These are phyloP conservation scores for Orbilia brochopaga DNA, from an alignment of 2,329 filamentous ascomycete species.

Conservation along the genomic window DNA sequence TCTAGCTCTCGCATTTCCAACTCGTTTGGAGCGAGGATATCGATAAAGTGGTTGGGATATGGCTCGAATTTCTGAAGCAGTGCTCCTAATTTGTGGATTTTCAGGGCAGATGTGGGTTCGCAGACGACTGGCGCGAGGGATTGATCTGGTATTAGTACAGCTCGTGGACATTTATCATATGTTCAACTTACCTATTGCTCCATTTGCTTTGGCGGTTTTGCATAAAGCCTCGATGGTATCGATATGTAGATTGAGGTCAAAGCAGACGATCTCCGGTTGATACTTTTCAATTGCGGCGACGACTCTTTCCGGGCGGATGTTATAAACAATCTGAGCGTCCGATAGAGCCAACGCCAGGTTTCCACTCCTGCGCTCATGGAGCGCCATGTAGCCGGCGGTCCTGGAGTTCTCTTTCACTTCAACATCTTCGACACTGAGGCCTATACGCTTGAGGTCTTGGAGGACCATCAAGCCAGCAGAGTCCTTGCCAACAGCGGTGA, in stretches of 20 bases:
- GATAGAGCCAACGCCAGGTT: conserved; percentile 15
- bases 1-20: conserved; percentile 15
- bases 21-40: conserved; percentile 31
- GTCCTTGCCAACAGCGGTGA: conserved; percentile 31
- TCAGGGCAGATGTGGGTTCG: conserved; percentile 34
- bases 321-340: conserved; percentile 24
- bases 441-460: conserved; percentile 19
- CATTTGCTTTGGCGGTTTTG: conserved; percentile 13
- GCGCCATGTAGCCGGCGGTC: conserved; percentile 28
- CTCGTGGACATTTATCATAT: not conserved
- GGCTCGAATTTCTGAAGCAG: not conserved
- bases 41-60: conserved; percentile 7
- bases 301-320: not conserved
- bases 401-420: not conserved
- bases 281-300: conserved; percentile 8
- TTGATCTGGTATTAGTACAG: not conserved
- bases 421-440: conserved; percentile 12
- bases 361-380: conserved; percentile 6
- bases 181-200: conserved; percentile 19
- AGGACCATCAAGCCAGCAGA: conserved; percentile 11
- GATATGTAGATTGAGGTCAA: conserved; percentile 21
- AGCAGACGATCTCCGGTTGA: conserved; percentile 27
- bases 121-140: too few species aligned
- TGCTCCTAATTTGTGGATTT: conserved; percentile 2
- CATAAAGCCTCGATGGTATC: conserved; percentile 14